Evolutionary conservation across 257 asterid species (phyloP), one percentile per base, ranked within the genome.

Genomic region (Solanum clarkiae): DNA sequence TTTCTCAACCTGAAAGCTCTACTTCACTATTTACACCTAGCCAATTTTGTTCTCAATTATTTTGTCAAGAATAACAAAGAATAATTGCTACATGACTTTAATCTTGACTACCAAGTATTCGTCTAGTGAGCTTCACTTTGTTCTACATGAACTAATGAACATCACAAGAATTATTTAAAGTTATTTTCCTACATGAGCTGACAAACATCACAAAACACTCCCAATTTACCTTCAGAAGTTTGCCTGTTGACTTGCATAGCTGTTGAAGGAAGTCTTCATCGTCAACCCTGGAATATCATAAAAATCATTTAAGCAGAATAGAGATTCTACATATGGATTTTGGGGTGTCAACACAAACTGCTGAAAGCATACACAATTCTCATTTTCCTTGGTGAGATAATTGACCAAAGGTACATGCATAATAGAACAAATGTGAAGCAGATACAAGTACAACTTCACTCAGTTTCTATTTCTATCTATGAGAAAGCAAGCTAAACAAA

Each of bases 231-330:
- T 92, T 96, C 80, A 96, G 86, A 88, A 96, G 98, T 88, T 96
- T 96, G 79, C 98, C 98, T 14, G 93, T 86, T 12, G 89, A 84
- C 90, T 92, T 92, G 94, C 98, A 96, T 20, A 96, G 93, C 93
- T 96, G 98, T 87, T 88, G 70, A 84, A 96, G 98, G 90, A 96
- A 96, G 83, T 96, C 99, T 63, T 88, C 56, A 1, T 95, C 98
- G 82, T 97, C 96, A 89, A 86, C 92, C 98, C 98, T 96, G 40
- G 80, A 44, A 42, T 54, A 79, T 56, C 69, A 66, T n/a, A 80
- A 57, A 65, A 17, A 51, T 49, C 24, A 66, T 72, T 83, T 66
- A 62, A 51, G 45, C 62, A 24, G 22, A 49, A 24, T 60, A 75
- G 8, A 75, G 22, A 24, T 49, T 47, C 60, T 24, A 53, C 54